Conservation (phyloP, 495 filamentous ascomycete genomes). For the Xylaria flabelliformis region DNA sequence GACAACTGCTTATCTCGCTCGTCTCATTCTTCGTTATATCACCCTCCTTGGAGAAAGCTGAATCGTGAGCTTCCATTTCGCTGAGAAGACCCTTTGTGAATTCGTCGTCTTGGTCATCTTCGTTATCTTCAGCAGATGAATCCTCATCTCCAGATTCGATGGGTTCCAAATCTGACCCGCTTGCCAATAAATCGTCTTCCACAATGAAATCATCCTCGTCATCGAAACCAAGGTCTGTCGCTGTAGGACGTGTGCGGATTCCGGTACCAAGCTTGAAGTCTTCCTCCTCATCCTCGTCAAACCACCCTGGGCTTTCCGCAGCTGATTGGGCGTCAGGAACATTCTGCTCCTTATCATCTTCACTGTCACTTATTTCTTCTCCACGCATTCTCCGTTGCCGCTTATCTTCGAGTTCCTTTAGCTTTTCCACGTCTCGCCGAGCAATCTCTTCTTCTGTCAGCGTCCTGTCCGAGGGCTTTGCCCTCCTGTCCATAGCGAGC, state of each 20-base stretch:
- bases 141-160: conserved; percentile 59
- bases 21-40: not conserved
- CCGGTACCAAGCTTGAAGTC: conserved; percentile 63
- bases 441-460: conserved; percentile 91
- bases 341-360: conserved; percentile 47
- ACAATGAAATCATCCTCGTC: conserved; percentile 93
- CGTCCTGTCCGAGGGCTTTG: conserved; percentile 82
- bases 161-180: conserved; percentile 67
- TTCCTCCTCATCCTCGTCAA: conserved; percentile 55
- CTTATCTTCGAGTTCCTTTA: conserved; percentile 82
- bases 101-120: conserved; percentile 67
- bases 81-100: conserved; percentile 70
- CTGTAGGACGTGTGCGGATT: conserved; percentile 54
- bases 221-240: conserved; percentile 66
- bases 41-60: conserved; percentile 43
- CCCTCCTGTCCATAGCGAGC: conserved; percentile 80
- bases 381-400: conserved; percentile 77
- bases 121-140: conserved; percentile 60
- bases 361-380: conserved; percentile 55
- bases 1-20: conserved; percentile 57
- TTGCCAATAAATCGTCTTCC: conserved; percentile 82
- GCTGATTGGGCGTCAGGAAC: conserved; percentile 30
- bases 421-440: conserved; percentile 71
- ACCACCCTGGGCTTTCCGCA: conserved; percentile 30
- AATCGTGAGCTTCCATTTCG: conserved; percentile 55